phyloP scores from a whole-genome alignment of 2,329 filamentous ascomycete species.

The Bipolaris oryzae region DNA sequence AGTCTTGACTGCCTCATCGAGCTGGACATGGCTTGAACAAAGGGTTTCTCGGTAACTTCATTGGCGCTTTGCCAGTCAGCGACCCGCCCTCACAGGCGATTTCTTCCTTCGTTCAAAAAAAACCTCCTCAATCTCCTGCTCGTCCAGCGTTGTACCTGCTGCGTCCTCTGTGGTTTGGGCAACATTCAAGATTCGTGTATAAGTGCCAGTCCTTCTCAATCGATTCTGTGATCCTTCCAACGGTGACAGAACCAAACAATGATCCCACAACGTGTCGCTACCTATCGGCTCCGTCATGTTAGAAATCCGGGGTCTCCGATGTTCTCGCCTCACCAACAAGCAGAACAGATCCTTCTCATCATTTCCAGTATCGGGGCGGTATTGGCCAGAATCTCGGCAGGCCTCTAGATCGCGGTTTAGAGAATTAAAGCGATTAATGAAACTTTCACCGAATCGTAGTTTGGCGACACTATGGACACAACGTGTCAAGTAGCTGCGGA shows the following conservation, averaged over 20 bases:
- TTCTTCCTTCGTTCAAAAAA: background rate
- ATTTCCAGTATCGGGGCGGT: background rate
- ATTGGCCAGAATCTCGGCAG: background rate
- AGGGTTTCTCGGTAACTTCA: background rate
- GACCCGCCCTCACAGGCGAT: too few species aligned
- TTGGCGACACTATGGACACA: background rate
- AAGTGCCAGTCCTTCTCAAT: background rate
- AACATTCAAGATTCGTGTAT: background rate
- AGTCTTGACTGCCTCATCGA: conserved; percentile 33
- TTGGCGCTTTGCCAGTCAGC: background rate
- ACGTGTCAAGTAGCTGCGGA: background rate
- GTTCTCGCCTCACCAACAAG: background rate
- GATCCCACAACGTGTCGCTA: background rate
- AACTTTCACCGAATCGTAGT: background rate
- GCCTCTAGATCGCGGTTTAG: background rate
- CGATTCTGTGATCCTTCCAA: background rate
- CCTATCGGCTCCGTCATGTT: background rate
- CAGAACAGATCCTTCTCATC: background rate
- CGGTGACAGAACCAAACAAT: background rate
- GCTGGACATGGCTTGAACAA: conserved; percentile 23
- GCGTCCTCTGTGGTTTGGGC: background rate
- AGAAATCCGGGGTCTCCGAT: background rate
- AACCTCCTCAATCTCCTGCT: background rate
- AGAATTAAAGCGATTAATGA: background rate
- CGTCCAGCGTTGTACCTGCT: background rate